phyloP scores from a whole-genome alignment of 1,284 basidiomycete genomes.

The Moniliophthora roreri region DNA sequence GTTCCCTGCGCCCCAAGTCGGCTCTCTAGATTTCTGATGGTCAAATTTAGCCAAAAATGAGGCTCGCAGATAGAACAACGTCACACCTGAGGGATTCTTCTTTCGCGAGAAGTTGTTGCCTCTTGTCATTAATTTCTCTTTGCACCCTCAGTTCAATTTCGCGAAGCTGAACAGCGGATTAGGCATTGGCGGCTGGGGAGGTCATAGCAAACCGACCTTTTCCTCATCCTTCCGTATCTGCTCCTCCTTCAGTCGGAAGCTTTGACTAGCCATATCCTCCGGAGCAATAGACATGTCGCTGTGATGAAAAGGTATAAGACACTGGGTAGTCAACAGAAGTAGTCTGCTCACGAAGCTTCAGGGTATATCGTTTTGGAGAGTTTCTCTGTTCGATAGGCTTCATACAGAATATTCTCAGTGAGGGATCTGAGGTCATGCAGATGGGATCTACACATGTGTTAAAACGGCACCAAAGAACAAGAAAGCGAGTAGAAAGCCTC shows the following conservation, averaged over 20 bases:
- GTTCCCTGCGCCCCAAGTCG: slow-evolving; percentile 68
- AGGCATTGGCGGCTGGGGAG: background rate
- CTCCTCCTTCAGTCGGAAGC: slow-evolving; percentile 94
- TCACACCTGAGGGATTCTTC: slow-evolving; percentile 79
- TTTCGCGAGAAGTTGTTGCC: slow-evolving; percentile 91
- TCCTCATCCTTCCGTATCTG: slow-evolving; percentile 95
- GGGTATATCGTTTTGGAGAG: slow-evolving; percentile 77
- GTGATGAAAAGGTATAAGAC: slow-evolving; percentile 55
- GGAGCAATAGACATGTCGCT: slow-evolving; percentile 64
- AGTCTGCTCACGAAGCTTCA: slow-evolving; percentile 25
- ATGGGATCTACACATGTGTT: slow-evolving; percentile 65
- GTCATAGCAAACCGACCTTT: slow-evolving; percentile 54
- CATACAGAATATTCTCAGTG: slow-evolving; percentile 91
- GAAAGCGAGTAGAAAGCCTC: slow-evolving; percentile 12
- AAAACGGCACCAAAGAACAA: background rate
- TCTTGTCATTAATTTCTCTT: slow-evolving; percentile 95
- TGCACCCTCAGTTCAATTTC: slow-evolving; percentile 96
- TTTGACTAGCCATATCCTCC: slow-evolving; percentile 93
- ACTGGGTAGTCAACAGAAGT: slow-evolving; percentile 11
- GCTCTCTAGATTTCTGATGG: slow-evolving; percentile 70
- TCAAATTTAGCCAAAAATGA: too few species aligned
- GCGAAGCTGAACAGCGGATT: slow-evolving; percentile 56
- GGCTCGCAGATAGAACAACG: background rate
- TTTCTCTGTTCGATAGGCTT: slow-evolving; percentile 98
- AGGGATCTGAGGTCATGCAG: slow-evolving; percentile 89